Base-by-base conservation (phyloP, 345 rosid species). In the Dipteronia dyeriana region DNA sequence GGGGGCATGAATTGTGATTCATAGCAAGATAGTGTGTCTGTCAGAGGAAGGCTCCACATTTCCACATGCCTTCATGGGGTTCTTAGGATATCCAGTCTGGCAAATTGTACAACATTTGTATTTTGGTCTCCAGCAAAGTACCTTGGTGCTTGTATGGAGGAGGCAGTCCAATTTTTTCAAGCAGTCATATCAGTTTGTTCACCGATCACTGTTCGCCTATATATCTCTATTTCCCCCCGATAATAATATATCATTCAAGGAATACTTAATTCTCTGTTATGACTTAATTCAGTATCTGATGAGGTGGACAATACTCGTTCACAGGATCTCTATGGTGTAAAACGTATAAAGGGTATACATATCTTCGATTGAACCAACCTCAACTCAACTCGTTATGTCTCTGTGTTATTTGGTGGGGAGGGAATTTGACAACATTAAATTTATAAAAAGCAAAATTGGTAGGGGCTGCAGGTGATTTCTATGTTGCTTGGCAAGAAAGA, bases 11-110 rank as follows among this genome's bases (percentile, higher is more conserved):
- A 14, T 7, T 79, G 72, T 59, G 78, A 68, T 77, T 77, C 75
- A 77, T 73, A 63, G 66, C 76, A 73, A 76, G 31, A 45, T 73
- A 73, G 74, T 76, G 87, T 34, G 38, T 34, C 38, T 34, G 38
- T 80, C 89, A 86, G 84, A 84, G 13, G 26, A 3, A n/a, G 81
- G 86, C 81, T 76, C 86, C 85, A 76, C 84, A 65, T 57, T n/a
- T 77, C 83, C 87, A 79, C 86, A 79, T 84, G 87, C 82, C 80
- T 76, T 72, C 78, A 72, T 79, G 73, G 59, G 77, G 76, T 69
- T 82, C 82, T 71, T 76, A 71, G 83, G 80, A 79, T 71, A 62
- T 80, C 86, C 89, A 82, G 87, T 67, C 86, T 86, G 82, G 82
- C 84, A 70, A 59, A 59, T 53, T 0, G 72, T 64, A 74, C 84